Evolutionary conservation across 2,329 filamentous ascomycete genomes (phyloP).

Genomic region (Orbilia quercus): DNA sequence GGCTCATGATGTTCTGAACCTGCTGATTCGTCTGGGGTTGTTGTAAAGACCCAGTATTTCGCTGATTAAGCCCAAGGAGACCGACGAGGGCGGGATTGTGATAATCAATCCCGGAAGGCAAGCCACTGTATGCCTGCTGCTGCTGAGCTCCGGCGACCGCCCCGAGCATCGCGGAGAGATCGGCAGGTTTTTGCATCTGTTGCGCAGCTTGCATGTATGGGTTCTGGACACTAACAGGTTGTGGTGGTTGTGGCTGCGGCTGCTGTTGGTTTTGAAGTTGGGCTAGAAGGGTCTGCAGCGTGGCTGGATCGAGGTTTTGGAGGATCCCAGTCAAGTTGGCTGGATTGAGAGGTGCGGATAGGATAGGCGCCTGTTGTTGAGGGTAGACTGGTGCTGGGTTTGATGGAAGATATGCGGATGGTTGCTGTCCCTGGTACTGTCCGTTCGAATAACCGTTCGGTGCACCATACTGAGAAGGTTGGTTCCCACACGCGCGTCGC

Average conservation of each 20-base stretch:
- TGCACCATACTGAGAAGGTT: conserved; percentile 61
- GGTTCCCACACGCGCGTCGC: conserved; percentile 72
- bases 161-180: conserved; percentile 50
- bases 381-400: conserved; percentile 61
- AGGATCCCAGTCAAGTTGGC: conserved; percentile 73
- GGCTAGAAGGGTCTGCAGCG: conserved; percentile 76
- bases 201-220: conserved; percentile 49
- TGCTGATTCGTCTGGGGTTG: conserved; percentile 54
- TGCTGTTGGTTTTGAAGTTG: conserved; percentile 65
- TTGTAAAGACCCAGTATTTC: conserved; percentile 26
- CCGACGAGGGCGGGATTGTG: conserved; percentile 50
- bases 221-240: conserved; percentile 53
- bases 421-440: conserved; percentile 59
- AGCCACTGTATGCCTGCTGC: conserved; percentile 31
- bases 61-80: conserved; percentile 35
- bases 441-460: conserved; percentile 62
- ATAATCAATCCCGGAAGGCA: conserved; percentile 42
- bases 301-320: conserved; percentile 74
- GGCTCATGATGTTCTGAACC: conserved; percentile 55
- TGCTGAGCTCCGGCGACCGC: conserved; percentile 41
- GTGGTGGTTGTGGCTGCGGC: conserved; percentile 49
- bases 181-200: conserved; percentile 44
- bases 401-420: conserved; percentile 60
- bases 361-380: conserved; percentile 60
- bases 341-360: conserved; percentile 60